phyloP scores from a whole-genome alignment of 805 yeast genomes.

The Hyphopichia homilentoma region DNA sequence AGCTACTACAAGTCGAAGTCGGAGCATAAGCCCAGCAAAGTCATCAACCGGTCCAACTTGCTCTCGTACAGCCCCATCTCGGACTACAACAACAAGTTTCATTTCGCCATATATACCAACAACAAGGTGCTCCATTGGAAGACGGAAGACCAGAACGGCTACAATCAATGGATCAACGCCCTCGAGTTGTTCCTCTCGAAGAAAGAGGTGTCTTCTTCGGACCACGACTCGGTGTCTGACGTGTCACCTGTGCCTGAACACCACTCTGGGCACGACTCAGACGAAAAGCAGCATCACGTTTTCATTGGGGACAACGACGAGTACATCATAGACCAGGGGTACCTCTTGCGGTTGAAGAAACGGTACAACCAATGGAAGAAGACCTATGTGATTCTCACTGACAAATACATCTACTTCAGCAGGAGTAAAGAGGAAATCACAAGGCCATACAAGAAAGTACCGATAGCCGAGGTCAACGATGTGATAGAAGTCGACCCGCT shows the following conservation, averaged over 20 bases:
- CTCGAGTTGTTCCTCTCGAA: conserved; percentile 6
- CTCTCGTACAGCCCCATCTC: conserved; percentile 14
- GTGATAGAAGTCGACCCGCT: conserved; percentile 49
- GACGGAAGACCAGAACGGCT: conserved; percentile 7
- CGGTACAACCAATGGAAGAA: conserved; percentile 47
- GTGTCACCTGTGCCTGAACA: neutral
- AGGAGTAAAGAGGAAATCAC: conserved; percentile 17
- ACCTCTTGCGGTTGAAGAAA: conserved; percentile 35
- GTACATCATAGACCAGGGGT: conserved; percentile 37
- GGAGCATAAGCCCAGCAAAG: conserved; percentile 35
- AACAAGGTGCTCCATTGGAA: conserved; percentile 17
- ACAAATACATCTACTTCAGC: conserved; percentile 36
- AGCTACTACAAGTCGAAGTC: conserved; percentile 35
- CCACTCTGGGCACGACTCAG: conserved; percentile 5
- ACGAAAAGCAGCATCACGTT: neutral
- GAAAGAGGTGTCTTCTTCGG: conserved; percentile 1
- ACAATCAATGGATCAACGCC: conserved; percentile 13
- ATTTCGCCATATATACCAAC: conserved; percentile 21
- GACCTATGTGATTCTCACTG: conserved; percentile 42
- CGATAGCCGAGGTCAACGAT: conserved; percentile 34
- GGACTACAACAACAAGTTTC: conserved; percentile 11
- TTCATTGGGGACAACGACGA: conserved; percentile 7
- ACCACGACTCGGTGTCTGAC: conserved; percentile 2
- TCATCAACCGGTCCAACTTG: conserved; percentile 20
- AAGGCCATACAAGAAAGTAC: conserved; percentile 27